Evolutionary conservation across 352 stramenopile species (phyloP), one percentile per base, ranked within the genome.

Genomic region (Pythium insidiosum): DNA sequence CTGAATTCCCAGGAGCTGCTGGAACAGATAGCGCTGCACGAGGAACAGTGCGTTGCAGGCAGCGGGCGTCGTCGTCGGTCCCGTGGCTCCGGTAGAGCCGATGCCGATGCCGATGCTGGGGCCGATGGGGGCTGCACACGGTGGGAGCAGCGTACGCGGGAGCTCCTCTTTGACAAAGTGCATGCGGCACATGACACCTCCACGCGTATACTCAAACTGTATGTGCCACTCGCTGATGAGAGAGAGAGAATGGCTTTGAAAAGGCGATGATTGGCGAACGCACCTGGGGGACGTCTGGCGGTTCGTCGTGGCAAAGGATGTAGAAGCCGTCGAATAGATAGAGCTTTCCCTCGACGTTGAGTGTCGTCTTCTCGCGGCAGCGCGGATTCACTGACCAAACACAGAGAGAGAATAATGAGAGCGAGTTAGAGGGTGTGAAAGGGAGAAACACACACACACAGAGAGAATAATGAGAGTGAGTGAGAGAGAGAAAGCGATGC

Each of bases 311-410:
- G 31, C 67, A 88, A 13, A 94, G 61, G 43, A 94, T 47, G 63
- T 86, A 91, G 49, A 92, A 92, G 26, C 82, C 82, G 38, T 94
- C 82, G 41, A 94, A 94, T 21, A 90, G 49, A 47, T 88, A 89
- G 19, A 85, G 59, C 21, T 62, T 61, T 23, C 67, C 60, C 15
- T 76, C 63, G n/a, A 78, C 62, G 23, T 73, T 57, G 29, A 92
- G 71, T 13, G 73, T 73, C 16, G 82, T 91, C 66, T 89, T 87
- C 18, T 55, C 68, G 7, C 53, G 45, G 40, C 72, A 89, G 21
- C 79, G 73, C 33, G 79, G 79, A 43, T 91, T 91, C 57, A 88
- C 79, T 91, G 33, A 21, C 28, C n/a, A n/a, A n/a, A 33, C 28
- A 31, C 7, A 15, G 13, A 3, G 20, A 38, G 34, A n/a, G 24